phyloP scores from a whole-genome alignment of 345 rosid genomes.

The Camelina neglecta region DNA sequence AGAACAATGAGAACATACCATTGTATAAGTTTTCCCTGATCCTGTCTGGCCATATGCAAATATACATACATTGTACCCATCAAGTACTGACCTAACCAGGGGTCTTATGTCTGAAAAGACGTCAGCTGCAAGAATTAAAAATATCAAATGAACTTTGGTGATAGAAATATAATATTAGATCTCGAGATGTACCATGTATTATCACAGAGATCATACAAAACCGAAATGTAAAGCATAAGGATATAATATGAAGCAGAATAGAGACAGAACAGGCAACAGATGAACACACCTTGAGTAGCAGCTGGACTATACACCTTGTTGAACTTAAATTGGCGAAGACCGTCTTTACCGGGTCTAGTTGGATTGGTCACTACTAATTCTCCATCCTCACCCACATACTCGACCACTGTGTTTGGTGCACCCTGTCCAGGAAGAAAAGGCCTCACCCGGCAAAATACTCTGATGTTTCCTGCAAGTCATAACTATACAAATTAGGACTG shows the following conservation, averaged over 20 bases:
- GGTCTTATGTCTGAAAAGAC: conserved; percentile 81
- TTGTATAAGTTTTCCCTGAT: conserved; percentile 93
- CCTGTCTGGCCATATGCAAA: conserved; percentile 99
- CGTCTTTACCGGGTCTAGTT: conserved; percentile 77
- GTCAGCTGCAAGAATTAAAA: conserved; percentile 59
- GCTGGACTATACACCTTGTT: conserved; percentile 74
- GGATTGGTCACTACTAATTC: conserved; percentile 75
- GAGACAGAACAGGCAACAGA: conserved; percentile 12
- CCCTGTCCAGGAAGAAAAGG: conserved; percentile 75
- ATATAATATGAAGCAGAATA: background rate
- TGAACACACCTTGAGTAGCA: conserved; percentile 77
- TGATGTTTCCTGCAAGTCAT: conserved; percentile 74
- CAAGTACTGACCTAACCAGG: conserved; percentile 72
- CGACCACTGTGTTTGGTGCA: conserved; percentile 59
- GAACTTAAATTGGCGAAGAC: conserved; percentile 67
- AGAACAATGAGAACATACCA: conserved; percentile 52
- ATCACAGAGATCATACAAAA: background rate
- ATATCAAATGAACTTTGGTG: conserved; percentile 19
- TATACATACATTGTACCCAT: conserved; percentile 90
- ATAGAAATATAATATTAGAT: conserved; percentile 23
- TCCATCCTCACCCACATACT: conserved; percentile 76
- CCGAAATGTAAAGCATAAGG: conserved; percentile 10
- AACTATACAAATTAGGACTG: conserved; percentile 17
- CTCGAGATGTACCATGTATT: background rate
- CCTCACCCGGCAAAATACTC: conserved; percentile 86